phyloP scores from a whole-genome alignment of 768 basidiomycete genomes.

The Termitomyces sp. region DNA sequence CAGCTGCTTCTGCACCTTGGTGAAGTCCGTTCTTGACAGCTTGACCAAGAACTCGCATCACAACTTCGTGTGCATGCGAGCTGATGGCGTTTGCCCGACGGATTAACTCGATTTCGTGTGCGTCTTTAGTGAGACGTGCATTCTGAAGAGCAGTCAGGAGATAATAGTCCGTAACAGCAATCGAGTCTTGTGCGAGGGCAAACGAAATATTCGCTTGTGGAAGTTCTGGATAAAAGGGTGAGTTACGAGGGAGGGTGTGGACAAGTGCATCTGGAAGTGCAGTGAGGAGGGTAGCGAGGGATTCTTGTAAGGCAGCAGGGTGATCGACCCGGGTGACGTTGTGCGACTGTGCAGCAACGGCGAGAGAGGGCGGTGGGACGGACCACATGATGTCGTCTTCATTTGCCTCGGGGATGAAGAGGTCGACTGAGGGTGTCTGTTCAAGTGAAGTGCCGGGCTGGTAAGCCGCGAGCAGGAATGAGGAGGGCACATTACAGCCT shows the following conservation, averaged over 20 bases:
- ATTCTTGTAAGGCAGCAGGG: conserved; percentile 34
- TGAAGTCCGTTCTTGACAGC: conserved; percentile 56
- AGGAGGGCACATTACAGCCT: conserved; percentile 70
- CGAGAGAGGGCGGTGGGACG: conserved; percentile 65
- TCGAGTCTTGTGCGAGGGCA: conserved; percentile 25
- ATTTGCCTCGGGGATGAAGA: conserved; percentile 78
- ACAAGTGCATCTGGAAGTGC: conserved; percentile 50
- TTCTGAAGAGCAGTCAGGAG: conserved; percentile 76
- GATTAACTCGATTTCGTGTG: conserved; percentile 69
- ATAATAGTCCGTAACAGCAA: conserved; percentile 48
- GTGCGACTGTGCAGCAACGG: conserved; percentile 44
- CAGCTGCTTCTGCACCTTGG: conserved; percentile 36
- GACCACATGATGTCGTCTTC: conserved; percentile 84
- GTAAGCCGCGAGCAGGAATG: conserved; percentile 58
- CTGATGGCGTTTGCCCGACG: conserved; percentile 80
- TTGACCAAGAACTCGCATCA: conserved; percentile 86
- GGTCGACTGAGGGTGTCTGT: conserved; percentile 38
- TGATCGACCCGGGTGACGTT: conserved; percentile 59
- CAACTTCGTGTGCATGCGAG: conserved; percentile 82
- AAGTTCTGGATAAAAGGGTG: conserved; percentile 47
- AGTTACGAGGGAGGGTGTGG: conserved; percentile 55
- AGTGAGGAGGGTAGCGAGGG: conserved; percentile 41
- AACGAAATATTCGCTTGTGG: conserved; percentile 35
- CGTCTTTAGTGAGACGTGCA: conserved; percentile 75
- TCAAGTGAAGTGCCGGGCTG: conserved; percentile 31